Evolutionary conservation across 768 basidiomycete genomes (phyloP), one percentile per base, ranked within the genome.

Genomic region (Naematelia encephala): DNA sequence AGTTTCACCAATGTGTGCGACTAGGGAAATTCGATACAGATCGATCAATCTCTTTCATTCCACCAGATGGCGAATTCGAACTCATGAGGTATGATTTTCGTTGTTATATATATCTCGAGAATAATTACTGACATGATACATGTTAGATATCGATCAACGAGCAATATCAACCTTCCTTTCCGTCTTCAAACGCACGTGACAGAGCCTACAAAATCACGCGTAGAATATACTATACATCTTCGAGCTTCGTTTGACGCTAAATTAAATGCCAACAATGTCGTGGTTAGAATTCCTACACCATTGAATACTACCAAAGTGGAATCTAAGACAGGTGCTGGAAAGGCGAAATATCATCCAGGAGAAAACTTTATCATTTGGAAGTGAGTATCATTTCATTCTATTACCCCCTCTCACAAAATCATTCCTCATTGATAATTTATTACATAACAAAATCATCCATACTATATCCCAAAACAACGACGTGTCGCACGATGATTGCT

Each of bases 361-460:
- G 96, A 99, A 79, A 99, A 99, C 64, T 84, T 94, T 26, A 88
- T 98, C 48, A 82, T 97, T 4, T 99, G 96, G 96, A 98, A 97
- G 96, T 96, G 76, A 69, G 94, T 82, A 5, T 48, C 29, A 5
- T 44, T 10, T 47, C 42, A n/a, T 5, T 3, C 19, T 30, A 0
- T 54, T 14, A 3, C n/a, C 28, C 51, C 48, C 39, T 43, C 12
- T 11, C 29, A 14, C 56, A 50, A 27, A 28, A 19, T 3, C 45
- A 10, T 25, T 29, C 23, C 60, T 46, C 0, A 42, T 34, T n/a
- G n/a, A n/a, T n/a, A n/a, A n/a, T n/a, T n/a, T n/a, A n/a, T n/a
- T n/a, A n/a, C n/a, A n/a, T n/a, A n/a, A n/a, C n/a, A n/a, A n/a
- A n/a, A n/a, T n/a, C n/a, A n/a, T n/a, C n/a, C 14, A 39, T 14